Conservation (phyloP, 2,329 filamentous ascomycete genomes). For the Aspergillus sp. region DNA sequence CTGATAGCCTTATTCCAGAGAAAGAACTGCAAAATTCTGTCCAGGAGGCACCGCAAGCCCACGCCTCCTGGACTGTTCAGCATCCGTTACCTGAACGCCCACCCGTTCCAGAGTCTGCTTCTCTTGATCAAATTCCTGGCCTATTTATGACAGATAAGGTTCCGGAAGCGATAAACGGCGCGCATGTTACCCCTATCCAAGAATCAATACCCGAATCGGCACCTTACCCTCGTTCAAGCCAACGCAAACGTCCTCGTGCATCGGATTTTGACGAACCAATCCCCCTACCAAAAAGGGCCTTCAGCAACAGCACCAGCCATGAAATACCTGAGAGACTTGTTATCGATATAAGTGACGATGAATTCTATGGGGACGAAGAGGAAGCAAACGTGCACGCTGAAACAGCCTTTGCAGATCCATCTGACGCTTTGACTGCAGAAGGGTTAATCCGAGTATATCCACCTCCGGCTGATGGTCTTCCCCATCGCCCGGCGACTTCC, state of each 20-base stretch:
- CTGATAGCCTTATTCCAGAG: conserved; percentile 7
- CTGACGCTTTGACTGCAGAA: conserved; percentile 15
- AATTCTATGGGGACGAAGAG: conserved; percentile 43
- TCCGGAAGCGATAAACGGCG: conserved; percentile 6
- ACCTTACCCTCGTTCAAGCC: conserved; percentile 23
- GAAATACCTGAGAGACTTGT: conserved; percentile 60
- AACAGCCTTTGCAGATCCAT: conserved; percentile 29
- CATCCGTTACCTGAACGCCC: conserved; percentile 41
- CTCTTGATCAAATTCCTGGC: conserved; percentile 49
- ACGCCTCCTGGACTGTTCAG: conserved; percentile 21
- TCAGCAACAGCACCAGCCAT: conserved; percentile 52
- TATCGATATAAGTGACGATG: conserved; percentile 81
- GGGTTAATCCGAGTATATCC: conserved; percentile 45
- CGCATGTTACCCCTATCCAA: conserved; percentile 10
- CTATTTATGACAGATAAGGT: conserved; percentile 48
- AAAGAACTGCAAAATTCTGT: conserved; percentile 6
- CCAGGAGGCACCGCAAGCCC: conserved; percentile 6
- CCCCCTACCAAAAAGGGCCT: conserved; percentile 57
- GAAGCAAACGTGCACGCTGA: conserved; percentile 31
- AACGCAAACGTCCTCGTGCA: conserved; percentile 63
- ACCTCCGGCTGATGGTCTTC: conserved; percentile 44
- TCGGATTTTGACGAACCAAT: conserved; percentile 67
- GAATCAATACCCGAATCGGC: conserved; percentile 19
- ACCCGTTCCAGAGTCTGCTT: conserved; percentile 27
- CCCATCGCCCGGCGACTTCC: conserved; percentile 41